phyloP scores from a whole-genome alignment of 2,329 filamentous ascomycete genomes.

The Coniochaeta sp. region DNA sequence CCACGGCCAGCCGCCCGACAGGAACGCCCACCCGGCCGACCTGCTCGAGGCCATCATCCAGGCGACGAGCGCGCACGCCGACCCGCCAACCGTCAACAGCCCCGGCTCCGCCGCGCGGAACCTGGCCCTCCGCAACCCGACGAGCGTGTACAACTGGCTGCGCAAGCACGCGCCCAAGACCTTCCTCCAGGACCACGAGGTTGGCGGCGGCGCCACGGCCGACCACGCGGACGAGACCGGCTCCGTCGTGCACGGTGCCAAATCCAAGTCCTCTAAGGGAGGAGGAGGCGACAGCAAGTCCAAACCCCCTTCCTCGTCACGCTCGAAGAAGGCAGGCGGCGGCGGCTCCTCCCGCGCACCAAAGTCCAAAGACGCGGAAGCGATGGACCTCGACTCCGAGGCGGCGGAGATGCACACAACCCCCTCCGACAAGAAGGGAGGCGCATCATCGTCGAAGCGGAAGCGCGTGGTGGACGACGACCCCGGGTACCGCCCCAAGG shows the following conservation, averaged over 20 bases:
- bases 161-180: conserved; percentile 77
- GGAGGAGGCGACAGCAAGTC: neutral
- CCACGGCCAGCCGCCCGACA: conserved; percentile 21
- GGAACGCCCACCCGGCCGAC: neutral
- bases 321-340: neutral
- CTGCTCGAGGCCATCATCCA: conserved; percentile 26
- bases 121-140: conserved; percentile 66
- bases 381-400: conserved; percentile 15
- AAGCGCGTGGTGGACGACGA: conserved; percentile 48
- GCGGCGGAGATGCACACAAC: conserved; percentile 16
- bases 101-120: conserved; percentile 40
- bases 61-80: conserved; percentile 21
- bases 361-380: neutral
- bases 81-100: conserved; percentile 30
- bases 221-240: conserved; percentile 10
- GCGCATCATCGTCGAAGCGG: conserved; percentile 32
- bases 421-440: conserved; percentile 21
- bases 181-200: conserved; percentile 71
- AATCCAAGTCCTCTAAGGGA: neutral
- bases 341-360: neutral
- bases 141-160: conserved; percentile 94
- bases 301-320: neutral
- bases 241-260: neutral
- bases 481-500: conserved; percentile 51
- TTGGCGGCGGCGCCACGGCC: conserved; percentile 17